Conservation (phyloP, 352 stramenopile species). For the Phytopythium sindhum region DNA sequence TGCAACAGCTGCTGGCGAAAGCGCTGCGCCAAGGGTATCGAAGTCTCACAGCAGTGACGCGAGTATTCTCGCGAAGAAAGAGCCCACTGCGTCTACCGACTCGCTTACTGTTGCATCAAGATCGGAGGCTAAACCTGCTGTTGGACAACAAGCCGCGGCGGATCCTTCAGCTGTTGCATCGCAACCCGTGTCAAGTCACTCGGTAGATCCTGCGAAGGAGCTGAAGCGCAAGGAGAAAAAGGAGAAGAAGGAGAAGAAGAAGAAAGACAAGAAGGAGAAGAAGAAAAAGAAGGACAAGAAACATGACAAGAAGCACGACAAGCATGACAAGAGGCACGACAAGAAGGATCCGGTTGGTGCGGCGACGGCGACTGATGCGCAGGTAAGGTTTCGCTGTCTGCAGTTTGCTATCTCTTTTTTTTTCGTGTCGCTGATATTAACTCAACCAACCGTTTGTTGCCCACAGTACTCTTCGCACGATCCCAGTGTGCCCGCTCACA, state of each 20-base stretch:
- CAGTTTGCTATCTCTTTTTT: not conserved
- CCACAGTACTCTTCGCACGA: not conserved
- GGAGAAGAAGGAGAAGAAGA: constrained; percentile 66
- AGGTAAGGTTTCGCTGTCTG: not conserved
- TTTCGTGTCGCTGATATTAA: not conserved
- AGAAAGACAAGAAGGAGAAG: constrained; percentile 70
- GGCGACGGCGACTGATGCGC: not conserved
- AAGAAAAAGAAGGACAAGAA: constrained; percentile 60
- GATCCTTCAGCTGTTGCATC: not conserved
- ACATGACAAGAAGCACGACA: constrained; percentile 54
- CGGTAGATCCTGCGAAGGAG: constrained; percentile 5
- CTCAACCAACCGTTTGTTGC: not conserved
- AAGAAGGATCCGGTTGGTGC: constrained; percentile 3
- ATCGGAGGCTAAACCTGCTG: not conserved
- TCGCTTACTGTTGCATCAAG: constrained; percentile 4
- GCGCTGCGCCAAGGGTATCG: not conserved
- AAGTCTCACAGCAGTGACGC: not conserved
- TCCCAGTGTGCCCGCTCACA: not conserved
- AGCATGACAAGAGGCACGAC: constrained; percentile 46
- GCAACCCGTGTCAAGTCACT: not conserved
- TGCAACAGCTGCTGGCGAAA: not conserved
- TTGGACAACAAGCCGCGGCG: not conserved
- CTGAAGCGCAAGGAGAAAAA: constrained; percentile 27
- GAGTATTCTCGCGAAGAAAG: not conserved
- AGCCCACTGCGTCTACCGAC: constrained; percentile 7